Evolutionary conservation across 176 grass and related monocot species (phyloP).

Genomic region (Triticum timopheevii): DNA sequence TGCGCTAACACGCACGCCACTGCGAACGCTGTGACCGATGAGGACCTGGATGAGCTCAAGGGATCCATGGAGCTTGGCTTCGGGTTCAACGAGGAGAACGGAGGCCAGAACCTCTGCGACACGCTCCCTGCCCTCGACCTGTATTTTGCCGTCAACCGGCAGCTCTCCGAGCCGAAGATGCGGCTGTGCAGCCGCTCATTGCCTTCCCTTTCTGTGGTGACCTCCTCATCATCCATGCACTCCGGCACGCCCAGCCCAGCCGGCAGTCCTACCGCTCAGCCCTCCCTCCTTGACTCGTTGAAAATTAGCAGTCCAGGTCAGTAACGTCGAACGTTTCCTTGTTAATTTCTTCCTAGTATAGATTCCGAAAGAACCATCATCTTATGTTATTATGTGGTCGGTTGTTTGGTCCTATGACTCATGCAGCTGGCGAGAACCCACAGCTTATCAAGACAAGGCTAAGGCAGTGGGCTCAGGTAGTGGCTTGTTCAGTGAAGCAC

Average conservation of each 20-base stretch:
- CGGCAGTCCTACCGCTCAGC: conserved; percentile 23
- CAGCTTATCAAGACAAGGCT: conserved; percentile 53
- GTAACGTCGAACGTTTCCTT: not conserved
- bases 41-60: conserved; percentile 51
- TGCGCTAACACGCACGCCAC: not conserved
- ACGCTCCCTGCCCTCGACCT: conserved; percentile 56
- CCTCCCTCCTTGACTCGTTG: conserved; percentile 31
- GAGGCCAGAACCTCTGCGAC: conserved; percentile 52
- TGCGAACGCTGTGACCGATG: conserved; percentile 29
- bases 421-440: conserved; percentile 42
- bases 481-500: conserved; percentile 54
- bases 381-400: not conserved
- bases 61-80: conserved; percentile 66
- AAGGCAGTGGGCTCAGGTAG: conserved; percentile 58
- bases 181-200: conserved; percentile 27
- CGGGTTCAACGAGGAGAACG: conserved; percentile 46
- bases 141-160: conserved; percentile 53
- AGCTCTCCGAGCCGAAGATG: conserved; percentile 45
- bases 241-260: conserved; percentile 12
- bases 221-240: conserved; percentile 41
- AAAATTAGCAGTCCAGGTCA: conserved; percentile 55
- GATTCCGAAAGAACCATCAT: not conserved
- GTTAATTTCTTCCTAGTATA: not conserved
- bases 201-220: conserved; percentile 17
- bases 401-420: not conserved